Base-by-base conservation (phyloP, 768 basidiomycete genomes). In the Suillus cothurnatus region DNA sequence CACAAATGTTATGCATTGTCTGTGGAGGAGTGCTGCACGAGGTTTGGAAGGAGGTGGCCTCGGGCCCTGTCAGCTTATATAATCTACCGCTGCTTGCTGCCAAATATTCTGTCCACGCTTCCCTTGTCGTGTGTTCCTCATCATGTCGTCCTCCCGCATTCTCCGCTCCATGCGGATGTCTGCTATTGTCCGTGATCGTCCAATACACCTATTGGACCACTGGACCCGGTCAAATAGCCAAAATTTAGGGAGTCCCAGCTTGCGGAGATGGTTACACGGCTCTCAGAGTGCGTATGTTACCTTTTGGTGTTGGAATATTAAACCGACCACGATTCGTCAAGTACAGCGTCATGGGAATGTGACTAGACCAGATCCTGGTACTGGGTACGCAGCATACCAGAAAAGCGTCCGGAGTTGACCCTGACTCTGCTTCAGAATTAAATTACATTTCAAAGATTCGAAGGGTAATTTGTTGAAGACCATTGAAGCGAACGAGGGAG, bases 401-500 rank as follows among this genome's bases (percentile, higher is more conserved):
- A n/a, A 56, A 41, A 41, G 57, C 11, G 47, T 28, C 21, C 8
- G 39, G 2, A 60, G 17, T n/a, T 61, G 6, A 60, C 58, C 9
- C 50, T 66, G 23, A 41, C 28, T 31, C 64, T 47, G 21, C 19
- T 52, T 31, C 70, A 98, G 96, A 19, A 88, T 99, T 71, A 95
- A 90, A 71, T 80, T 98, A 15, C 88, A 92, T 73, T 99, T 97
- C 82, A 89, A 91, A 67, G 94, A 97, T 75, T 82, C 93, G 11
- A 94, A 93, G 71, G 97, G 95, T 4, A 82, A 82, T 38, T 81
- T 85, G n/a, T 81, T 97, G 50, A 93, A 91, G 78, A 96, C 91
- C 0, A 87, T 97, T 11, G 93, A 98, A 74, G 97, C 85, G 3
- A 95, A 91, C 74, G 95, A 96, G 71, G 97, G 96, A 14, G 97